Base-by-base conservation (phyloP, 2,329 filamentous ascomycete species). In the Periglandula ipomoeae region DNA sequence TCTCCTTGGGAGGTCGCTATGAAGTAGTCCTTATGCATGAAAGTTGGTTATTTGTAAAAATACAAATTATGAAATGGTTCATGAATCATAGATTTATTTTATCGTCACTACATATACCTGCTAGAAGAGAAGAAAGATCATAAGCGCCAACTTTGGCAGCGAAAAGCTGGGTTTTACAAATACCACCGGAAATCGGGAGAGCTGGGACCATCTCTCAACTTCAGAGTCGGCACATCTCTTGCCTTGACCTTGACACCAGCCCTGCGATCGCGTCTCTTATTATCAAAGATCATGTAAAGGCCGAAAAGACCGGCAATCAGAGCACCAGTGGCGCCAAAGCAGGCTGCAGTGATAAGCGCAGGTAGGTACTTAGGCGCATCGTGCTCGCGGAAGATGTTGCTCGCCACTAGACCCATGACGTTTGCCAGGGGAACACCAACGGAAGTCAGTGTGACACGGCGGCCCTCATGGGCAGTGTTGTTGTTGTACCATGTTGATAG, bases 391-490 rank as follows among this genome's bases (percentile, higher is more conserved):
- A 87, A 89, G 53, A 88, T 84, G 56, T 87, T 86, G 52, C 75
- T 79, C 9, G 72, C 74, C 0, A 87, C 82, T 2, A 88, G 70
- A 10, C 84, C 84, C 83, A 89, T 89, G 32, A 89, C 62, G 55
- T 90, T 90, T 3, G 85, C 86, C 9, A 87, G 62, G 0, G 86
- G 85, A 0, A 90, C 85, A 22, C 82, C 84, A 17, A 89, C 75
- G 24, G 79, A 82, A 0, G 85, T 89, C 13, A 89, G 70, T 0
- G 82, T 73, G 5, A 88, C 74, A 42, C 86, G 81, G 34, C 81
- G 78, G 50, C 83, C 82, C 64, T 90, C 87, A 58, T 90, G 78
- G 1, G 85, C 85, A 49, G 89, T 78, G 61, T 91, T 91, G 70
- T 90, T 90, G 68, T 87, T 90, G 67, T 89, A 89, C 82, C 61